Base-by-base conservation (phyloP, 2,329 filamentous ascomycete genomes). In the Phyllosticta citribraziliensis region DNA sequence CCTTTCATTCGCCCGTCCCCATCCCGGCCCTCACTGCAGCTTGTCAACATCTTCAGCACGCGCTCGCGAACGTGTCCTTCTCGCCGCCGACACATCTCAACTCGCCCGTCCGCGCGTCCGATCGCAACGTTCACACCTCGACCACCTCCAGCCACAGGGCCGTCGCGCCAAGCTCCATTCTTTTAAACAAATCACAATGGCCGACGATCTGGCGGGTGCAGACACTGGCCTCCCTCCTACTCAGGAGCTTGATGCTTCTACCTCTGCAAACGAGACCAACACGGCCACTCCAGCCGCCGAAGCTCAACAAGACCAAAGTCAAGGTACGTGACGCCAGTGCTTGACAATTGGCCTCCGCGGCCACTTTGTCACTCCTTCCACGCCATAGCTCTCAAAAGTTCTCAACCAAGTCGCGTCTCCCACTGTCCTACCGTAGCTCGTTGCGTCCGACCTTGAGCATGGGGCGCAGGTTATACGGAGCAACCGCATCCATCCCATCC, bases 201-300 rank as follows among this genome's bases (percentile, higher is more conserved):
- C 72, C 63, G 72, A 72, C 67, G 68, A 73, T 65, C 64, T 70
- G 61, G 67, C 67, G 55, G 63, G 64, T 55, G 57, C 67, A 58
- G 67, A 66, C 64, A 66, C 69, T 56, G 64, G 68, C 54, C 20
- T 35, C 24, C 51, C 30, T 33, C 56, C 50, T 55, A 66, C 71
- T 52, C 69, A 70, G 58, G 69, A 70, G 61, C 53, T 65, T 19
- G 60, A 63, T 52, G 60, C 55, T 35, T 55, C 55, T 62, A 52
- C 51, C 10, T 55, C 60, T 50, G 47, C 59, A 33, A 55, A 62
- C 33, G 60, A 62, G 8, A 40, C 50, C 24, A 25, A 51, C 52
- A 27, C 53, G 30, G 60, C 57, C 35, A 55, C 51, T 22, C 60
- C 55, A 20, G 24, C 60, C 51, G 30, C 47, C 52, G 56, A 62